phyloP scores from a whole-genome alignment of 176 grass and related monocot species.

The Echinochloa phyllopogon region DNA sequence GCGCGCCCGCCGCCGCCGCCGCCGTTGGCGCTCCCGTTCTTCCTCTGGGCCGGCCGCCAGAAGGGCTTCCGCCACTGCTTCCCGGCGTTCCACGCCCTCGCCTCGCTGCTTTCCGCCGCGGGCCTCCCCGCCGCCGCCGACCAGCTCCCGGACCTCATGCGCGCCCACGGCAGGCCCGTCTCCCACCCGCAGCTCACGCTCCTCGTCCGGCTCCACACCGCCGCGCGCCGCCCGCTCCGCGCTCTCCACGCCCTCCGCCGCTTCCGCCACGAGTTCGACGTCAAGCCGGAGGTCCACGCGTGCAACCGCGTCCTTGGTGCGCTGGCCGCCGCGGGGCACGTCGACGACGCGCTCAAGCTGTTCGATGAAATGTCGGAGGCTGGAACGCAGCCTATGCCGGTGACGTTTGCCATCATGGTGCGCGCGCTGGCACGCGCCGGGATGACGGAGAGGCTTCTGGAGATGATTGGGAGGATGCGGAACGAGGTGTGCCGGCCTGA shows the following conservation, averaged over 20 bases:
- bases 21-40: constrained; percentile 79
- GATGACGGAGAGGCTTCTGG: constrained; percentile 54
- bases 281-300: constrained; percentile 64
- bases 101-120: constrained; percentile 52
- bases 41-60: constrained; percentile 81
- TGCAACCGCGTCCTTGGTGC: constrained; percentile 81
- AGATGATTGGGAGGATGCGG: constrained; percentile 69
- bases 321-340: constrained; percentile 55
- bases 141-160: constrained; percentile 91
- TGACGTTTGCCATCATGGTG: constrained; percentile 79
- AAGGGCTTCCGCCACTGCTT: constrained; percentile 78
- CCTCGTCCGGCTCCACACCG: constrained; percentile 75
- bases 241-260: constrained; percentile 67
- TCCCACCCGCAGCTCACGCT: constrained; percentile 75
- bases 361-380: constrained; percentile 68
- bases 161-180: constrained; percentile 61
- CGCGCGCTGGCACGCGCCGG: constrained; percentile 57
- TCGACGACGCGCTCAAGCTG: constrained; percentile 61
- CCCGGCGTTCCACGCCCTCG: constrained; percentile 77
- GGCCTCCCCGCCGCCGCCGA: constrained; percentile 59
- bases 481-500: constrained; percentile 63
- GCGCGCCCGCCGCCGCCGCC: constrained; percentile 54
- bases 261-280: constrained; percentile 63
- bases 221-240: constrained; percentile 61
- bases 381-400: constrained; percentile 50